A percentile compares a stretch with the other conserved stretches of the same genome.
Conservation (phyloP, 805 yeast species). For the Candida maris region DNA sequence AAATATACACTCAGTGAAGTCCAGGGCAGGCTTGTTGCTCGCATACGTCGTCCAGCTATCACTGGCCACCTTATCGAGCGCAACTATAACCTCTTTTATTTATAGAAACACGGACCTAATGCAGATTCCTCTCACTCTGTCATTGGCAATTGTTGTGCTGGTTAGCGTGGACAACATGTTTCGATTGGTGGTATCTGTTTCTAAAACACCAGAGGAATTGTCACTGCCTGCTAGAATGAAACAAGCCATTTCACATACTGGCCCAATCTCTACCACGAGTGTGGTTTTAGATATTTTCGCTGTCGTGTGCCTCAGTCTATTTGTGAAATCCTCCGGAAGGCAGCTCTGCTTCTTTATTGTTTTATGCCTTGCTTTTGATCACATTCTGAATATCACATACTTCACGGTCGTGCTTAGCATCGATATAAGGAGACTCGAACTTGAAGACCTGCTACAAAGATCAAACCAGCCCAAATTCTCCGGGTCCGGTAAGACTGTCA, state of each 20-base stretch:
- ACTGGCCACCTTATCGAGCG: conserved; percentile 40
- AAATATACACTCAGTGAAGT: conserved; percentile 41
- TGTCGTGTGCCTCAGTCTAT: conserved; percentile 25
- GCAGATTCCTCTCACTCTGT: conserved; percentile 38
- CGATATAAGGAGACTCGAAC: conserved; percentile 61
- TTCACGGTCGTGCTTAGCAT: conserved; percentile 63
- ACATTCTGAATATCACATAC: conserved; percentile 57
- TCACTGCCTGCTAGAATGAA: conserved; percentile 37
- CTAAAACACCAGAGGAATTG: conserved; percentile 40
- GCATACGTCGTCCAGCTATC: conserved; percentile 41
- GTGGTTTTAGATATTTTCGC: conserved; percentile 26
- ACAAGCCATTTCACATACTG: conserved; percentile 34
- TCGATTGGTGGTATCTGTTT: conserved; percentile 39
- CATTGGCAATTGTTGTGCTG: conserved; percentile 40
- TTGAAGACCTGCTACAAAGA: conserved; percentile 47
- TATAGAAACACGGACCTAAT: conserved; percentile 32
- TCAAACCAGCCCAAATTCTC: conserved; percentile 15
- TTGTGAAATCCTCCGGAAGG: conserved; percentile 29
- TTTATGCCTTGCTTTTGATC: conserved; percentile 53
- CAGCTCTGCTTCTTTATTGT: conserved; percentile 45
- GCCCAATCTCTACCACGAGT: conserved; percentile 35
- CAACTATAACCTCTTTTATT: conserved; percentile 39
- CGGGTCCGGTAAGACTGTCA: conserved; percentile 6
- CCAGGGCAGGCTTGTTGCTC: conserved; percentile 41
- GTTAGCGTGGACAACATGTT: conserved; percentile 47